Percentiles rank a stretch among this genome's conserved stretches.
Evolutionary conservation across 768 basidiomycete species (phyloP).

Genomic region (Lepiota venenata): DNA sequence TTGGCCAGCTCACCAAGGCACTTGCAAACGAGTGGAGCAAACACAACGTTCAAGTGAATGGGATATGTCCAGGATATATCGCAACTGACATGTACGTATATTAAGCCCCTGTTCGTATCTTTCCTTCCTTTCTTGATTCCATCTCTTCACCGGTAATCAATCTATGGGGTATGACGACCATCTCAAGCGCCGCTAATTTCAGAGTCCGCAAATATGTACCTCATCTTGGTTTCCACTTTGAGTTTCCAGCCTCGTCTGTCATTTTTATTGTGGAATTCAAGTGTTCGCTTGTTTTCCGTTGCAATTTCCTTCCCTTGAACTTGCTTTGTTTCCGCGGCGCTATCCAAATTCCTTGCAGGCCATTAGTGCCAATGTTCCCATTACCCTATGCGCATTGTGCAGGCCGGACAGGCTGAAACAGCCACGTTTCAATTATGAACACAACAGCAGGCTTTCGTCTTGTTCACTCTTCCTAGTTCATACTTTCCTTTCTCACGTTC

Average conservation of each 20-base stretch:
- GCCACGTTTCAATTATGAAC: neutral
- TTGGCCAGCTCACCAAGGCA: constrained; percentile 84
- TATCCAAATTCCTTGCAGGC: neutral
- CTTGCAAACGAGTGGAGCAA: constrained; percentile 92
- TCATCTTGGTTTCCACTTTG: neutral
- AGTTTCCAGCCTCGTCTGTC: neutral
- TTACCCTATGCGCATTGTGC: neutral
- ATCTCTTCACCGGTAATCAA: neutral
- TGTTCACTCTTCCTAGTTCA: neutral
- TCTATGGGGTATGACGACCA: neutral
- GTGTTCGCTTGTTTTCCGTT: neutral
- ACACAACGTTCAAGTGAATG: constrained; percentile 86
- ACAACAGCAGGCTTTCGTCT: neutral
- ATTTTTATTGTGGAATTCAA: too few relatives aligned
- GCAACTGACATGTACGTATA: constrained; percentile 77
- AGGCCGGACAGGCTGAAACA: neutral
- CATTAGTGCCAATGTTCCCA: neutral
- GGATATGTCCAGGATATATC: constrained; percentile 86
- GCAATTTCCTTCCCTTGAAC: too few relatives aligned
- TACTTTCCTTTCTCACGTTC: neutral
- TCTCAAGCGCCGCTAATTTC: neutral
- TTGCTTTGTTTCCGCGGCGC: neutral
- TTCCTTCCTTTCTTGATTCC: constrained; percentile 4
- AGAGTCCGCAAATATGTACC: neutral
- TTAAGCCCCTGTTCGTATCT: constrained; percentile 9